Conservation (phyloP, 2,329 filamentous ascomycete genomes). For the Aspergillus costaricaensis region DNA sequence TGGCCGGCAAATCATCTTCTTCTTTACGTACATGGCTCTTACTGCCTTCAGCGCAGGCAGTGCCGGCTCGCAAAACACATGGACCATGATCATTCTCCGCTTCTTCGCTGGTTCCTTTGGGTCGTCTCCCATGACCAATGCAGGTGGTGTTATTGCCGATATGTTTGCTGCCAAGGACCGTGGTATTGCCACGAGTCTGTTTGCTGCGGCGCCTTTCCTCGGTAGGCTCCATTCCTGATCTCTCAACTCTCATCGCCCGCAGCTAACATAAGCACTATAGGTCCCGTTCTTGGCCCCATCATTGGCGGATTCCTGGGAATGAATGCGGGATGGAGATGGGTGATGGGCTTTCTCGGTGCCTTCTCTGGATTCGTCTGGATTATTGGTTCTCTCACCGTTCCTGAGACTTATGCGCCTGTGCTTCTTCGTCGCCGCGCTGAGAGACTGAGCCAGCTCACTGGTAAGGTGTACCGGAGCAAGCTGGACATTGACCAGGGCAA, state of each 20-base stretch:
- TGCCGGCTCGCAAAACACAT: slow-evolving; percentile 60
- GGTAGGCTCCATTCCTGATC: slow-evolving; percentile 30
- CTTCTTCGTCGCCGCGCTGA: slow-evolving; percentile 54
- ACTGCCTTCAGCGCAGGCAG: slow-evolving; percentile 64
- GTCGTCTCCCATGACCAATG: slow-evolving; percentile 63
- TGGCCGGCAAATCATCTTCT: slow-evolving; percentile 40
- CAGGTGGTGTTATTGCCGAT: slow-evolving; percentile 64
- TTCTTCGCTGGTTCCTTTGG: slow-evolving; percentile 68
- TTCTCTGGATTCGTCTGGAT: slow-evolving; percentile 63
- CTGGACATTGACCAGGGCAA: slow-evolving; percentile 46
- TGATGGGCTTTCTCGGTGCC: slow-evolving; percentile 63
- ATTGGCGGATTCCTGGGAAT: slow-evolving; percentile 67
- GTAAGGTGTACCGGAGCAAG: slow-evolving; percentile 51
- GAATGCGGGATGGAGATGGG: slow-evolving; percentile 68
- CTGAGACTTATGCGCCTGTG: slow-evolving; percentile 52
- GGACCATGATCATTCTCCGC: slow-evolving; percentile 64
- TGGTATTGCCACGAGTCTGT: slow-evolving; percentile 63
- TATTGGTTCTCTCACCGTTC: slow-evolving; percentile 31
- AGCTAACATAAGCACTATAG: slow-evolving; percentile 9
- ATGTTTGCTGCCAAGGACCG: slow-evolving; percentile 58
- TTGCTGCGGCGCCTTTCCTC: slow-evolving; percentile 67
- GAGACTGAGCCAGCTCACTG: slow-evolving; percentile 51
- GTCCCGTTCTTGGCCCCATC: slow-evolving; percentile 66
- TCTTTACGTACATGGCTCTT: slow-evolving; percentile 44
- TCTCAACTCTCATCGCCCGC: not conserved